Base-by-base conservation (phyloP, 768 basidiomycete genomes). In the Kwoniella heveanensis region DNA sequence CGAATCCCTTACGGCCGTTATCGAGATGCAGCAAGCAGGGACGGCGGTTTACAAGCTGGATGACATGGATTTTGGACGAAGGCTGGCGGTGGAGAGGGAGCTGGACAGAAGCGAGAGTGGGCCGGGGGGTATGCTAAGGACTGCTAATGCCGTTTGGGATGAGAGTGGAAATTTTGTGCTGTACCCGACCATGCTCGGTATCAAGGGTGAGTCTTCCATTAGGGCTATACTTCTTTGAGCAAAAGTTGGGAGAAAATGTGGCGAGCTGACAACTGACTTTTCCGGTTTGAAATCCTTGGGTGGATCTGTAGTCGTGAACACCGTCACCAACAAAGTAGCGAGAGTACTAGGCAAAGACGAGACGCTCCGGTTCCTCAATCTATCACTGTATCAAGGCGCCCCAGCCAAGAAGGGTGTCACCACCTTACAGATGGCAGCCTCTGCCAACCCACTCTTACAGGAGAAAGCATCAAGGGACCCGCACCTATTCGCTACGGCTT, bases 21-120 rank as follows among this genome's bases (percentile, higher is more conserved):
- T 95, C 77, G 94, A 97, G 79, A 97, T 99, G 93, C 96, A 99
- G 78, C 96, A 98, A 79, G 94, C 93, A 1, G 95, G 93, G 0
- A 96, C 96, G 3, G 89, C 91, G 0, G 85, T 91, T 21, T 91
- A 89, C 80, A 89, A 87, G 71, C 87, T 98, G 19, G 96, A 99
- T 57, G 93, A 97, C 80, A 99, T 99, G 96, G 96, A 99, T 79
- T 97, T 99, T 74, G 93, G 95, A n/a, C 84, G 95, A 60, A 85
- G 95, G n/a, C 82, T 98, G 66, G 95, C 95, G 2, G 83, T 88
- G 29, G 96, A 99, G 79, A 84, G 90, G 65, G 96, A 98, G 74
- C 80, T 99, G 47, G 93, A 97, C 81, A 70, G 71, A 57, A 74
- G 68, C 62, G 75, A 76, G 44, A 68, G 87, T 57, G 90, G 88